Base-by-base conservation (phyloP, 495 filamentous ascomycete genomes). In the Jackrogersella minutella region DNA sequence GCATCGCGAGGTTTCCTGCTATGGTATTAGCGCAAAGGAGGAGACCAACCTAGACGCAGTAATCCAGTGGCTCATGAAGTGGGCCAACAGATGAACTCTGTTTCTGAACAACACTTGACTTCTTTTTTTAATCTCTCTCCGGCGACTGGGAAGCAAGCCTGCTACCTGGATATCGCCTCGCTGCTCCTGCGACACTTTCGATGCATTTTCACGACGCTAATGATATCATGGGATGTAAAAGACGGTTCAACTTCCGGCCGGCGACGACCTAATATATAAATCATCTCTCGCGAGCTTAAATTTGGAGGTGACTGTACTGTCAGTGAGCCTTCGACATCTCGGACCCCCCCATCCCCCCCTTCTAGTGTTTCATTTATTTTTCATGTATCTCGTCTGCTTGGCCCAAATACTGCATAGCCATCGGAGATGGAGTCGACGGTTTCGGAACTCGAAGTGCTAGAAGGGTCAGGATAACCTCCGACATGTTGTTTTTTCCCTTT, bases 11-110 rank as follows among this genome's bases (percentile, higher is more conserved):
- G 94, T 99, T 68, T 96, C 92, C 83, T 99, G 95, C 81, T 99
- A 98, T 77, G 93, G 95, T 53, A 98, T 99, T 79, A 97, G 93
- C 71, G 95, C 94, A 34, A 97, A 97, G 75, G 94, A 99, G 75
- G 95, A 99, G 79, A 97, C 94, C 30, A 99, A 99, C 78, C 86
- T 99, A 66, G 95, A 99, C 76, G 95, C 93, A 4, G 95, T 99
- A 34, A 78, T 99, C 72, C 91, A 97, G 73, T 99, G 96, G 94
- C 80, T 99, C 75, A 93, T 99, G 78, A 93, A 92, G 50, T 88
- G 90, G 58, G 87, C 93, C 59, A 91, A 86, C 77, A 87, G 76
- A 69, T 82, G 69, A 80, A 57, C 36, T 50, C 47, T 39, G 33
- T 31, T 36, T 37, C 40, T 31, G 13, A 31, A 22, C 49, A 46